phyloP scores from a whole-genome alignment of 495 filamentous ascomycete species.

The Glutinoglossum americanum region DNA sequence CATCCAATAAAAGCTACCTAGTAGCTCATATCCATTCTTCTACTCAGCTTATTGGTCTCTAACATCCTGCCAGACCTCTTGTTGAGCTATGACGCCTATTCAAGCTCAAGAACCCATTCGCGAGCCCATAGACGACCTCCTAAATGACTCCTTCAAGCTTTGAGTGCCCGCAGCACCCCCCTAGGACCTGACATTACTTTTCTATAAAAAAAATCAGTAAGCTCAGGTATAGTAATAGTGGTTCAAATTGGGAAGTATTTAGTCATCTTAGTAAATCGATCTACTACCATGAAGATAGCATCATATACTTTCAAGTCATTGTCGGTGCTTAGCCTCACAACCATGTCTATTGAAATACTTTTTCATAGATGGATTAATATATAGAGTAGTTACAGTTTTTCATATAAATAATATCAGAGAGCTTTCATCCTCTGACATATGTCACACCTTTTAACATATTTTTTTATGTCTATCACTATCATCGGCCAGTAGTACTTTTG shows the following conservation, averaged over 20 bases:
- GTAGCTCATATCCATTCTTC: no score
- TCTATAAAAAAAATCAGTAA: background rate
- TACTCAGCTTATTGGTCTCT: no score
- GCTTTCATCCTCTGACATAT: constrained; percentile 8
- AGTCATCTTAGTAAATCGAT: constrained; percentile 4
- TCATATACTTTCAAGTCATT: background rate
- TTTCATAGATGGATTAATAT: constrained; percentile 1
- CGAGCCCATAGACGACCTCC: no score
- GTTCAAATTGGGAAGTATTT: background rate
- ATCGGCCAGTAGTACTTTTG: constrained; percentile 3
- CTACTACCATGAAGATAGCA: constrained; percentile 3
- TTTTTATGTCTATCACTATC: constrained; percentile 4
- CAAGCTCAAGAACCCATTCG: no score
- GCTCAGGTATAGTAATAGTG: no score
- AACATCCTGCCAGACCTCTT: no score
- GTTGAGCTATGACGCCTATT: no score
- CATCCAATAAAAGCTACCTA: no score
- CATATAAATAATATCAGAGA: constrained; percentile 6
- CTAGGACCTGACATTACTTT: no score
- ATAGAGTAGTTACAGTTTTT: constrained; percentile 4
- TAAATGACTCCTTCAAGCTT: no score
- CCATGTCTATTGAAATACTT: constrained; percentile 7
- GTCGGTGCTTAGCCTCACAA: constrained; percentile 3
- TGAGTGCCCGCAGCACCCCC: no score
- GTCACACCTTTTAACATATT: constrained; percentile 9